Conservation (phyloP, 768 basidiomycete species). For the Termitomyces sp. region DNA sequence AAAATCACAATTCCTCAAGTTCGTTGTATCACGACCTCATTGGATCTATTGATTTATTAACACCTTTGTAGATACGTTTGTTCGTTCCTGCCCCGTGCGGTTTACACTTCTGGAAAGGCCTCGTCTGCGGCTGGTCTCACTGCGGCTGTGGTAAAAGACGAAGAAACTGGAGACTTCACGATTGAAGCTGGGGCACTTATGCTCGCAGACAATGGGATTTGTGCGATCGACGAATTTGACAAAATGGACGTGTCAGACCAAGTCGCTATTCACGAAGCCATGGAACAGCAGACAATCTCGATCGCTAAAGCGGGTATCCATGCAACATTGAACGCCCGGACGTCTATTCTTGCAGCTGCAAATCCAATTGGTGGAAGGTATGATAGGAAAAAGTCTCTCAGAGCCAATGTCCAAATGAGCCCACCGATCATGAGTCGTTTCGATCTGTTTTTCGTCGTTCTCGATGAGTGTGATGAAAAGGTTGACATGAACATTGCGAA, state of each 20-base stretch:
- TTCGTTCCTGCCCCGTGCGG: slow-evolving; percentile 94
- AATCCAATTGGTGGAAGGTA: slow-evolving; percentile 98
- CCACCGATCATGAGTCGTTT: slow-evolving; percentile 99
- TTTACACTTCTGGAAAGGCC: slow-evolving; percentile 99
- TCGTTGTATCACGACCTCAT: slow-evolving; percentile 19
- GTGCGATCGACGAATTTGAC: slow-evolving; percentile 99
- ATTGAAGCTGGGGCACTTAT: slow-evolving; percentile 99
- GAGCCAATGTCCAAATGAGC: slow-evolving; percentile 95
- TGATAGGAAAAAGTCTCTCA: slow-evolving; percentile 86
- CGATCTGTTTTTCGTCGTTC: slow-evolving; percentile 95
- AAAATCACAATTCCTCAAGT: slow-evolving; percentile 99
- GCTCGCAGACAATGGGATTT: slow-evolving; percentile 99
- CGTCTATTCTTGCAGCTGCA: slow-evolving; percentile 95
- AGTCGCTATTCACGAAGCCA: slow-evolving; percentile 98
- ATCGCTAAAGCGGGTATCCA: slow-evolving; percentile 99
- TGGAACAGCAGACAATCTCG: slow-evolving; percentile 99
- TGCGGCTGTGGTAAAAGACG: slow-evolving; percentile 96
- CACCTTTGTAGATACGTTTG: slow-evolving; percentile 75
- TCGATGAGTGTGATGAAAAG: slow-evolving; percentile 94
- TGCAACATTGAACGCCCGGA: slow-evolving; percentile 95
- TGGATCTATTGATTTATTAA: background rate
- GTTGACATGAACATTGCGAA: slow-evolving; percentile 90
- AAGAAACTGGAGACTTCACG: slow-evolving; percentile 98
- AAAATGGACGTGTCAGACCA: slow-evolving; percentile 99
- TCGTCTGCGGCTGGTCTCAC: slow-evolving; percentile 98